Conservation (phyloP, 2,329 filamentous ascomycete genomes). For the Tolypocladium pustulatum region DNA sequence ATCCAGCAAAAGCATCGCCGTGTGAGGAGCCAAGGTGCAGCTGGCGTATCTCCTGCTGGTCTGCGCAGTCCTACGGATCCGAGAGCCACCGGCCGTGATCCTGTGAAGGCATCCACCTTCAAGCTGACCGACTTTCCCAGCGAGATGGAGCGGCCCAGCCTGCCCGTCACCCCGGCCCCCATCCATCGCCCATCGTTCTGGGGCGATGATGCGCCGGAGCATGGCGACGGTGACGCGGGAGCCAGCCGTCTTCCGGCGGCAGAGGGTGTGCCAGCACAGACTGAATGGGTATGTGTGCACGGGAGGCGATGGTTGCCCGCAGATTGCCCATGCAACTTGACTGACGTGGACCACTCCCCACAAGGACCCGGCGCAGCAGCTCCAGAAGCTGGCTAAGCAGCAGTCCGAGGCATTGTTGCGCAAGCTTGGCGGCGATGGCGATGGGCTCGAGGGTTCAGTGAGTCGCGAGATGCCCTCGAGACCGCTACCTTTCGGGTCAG, state of each 20-base stretch:
- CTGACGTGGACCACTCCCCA: constrained; percentile 38
- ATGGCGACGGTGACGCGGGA: constrained; percentile 38
- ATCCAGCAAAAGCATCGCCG: constrained; percentile 50
- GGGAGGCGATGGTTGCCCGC: constrained; percentile 35
- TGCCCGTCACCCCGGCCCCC: constrained; percentile 84
- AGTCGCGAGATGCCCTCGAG: constrained; percentile 36
- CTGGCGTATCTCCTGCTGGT: constrained; percentile 2
- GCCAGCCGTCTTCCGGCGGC: constrained; percentile 56
- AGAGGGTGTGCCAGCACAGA: constrained; percentile 75
- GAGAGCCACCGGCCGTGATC: background rate
- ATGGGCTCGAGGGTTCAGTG: constrained; percentile 13
- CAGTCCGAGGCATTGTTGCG: constrained; percentile 53
- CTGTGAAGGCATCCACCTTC: constrained; percentile 31
- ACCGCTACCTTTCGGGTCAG: constrained; percentile 42
- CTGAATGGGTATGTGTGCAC: constrained; percentile 84
- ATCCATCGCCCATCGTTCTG: constrained; percentile 59
- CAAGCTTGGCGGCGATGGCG: constrained; percentile 32
- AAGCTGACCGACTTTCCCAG: constrained; percentile 82
- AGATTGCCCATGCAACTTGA: constrained; percentile 44
- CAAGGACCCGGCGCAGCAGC: constrained; percentile 60
- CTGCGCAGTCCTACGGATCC: background rate
- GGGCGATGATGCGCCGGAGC: constrained; percentile 28
- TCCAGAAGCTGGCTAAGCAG: constrained; percentile 58
- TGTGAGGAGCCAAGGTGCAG: constrained; percentile 17
- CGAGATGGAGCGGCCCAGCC: constrained; percentile 70